phyloP scores from a whole-genome alignment of 1,284 basidiomycete species.

The Apiotrichum gamsii region DNA sequence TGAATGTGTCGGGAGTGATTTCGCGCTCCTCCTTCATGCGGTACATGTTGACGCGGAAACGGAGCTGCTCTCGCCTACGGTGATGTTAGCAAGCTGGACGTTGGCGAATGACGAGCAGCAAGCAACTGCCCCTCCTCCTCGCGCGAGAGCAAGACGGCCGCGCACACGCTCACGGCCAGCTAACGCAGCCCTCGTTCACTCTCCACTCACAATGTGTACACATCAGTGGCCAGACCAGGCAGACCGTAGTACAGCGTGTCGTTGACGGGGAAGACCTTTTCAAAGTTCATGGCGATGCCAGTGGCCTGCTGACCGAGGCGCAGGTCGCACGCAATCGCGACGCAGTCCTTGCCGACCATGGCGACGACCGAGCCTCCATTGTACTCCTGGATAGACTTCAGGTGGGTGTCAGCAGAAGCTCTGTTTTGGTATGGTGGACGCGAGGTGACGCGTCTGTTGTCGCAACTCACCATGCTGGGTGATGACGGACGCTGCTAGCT shows the following conservation, averaged over 20 bases:
- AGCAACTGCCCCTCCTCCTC: too few relatives aligned
- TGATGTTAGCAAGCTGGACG: slow-evolving; percentile 4
- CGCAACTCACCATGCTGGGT: neutral
- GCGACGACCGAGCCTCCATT: slow-evolving; percentile 85
- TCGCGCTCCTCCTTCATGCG: slow-evolving; percentile 98
- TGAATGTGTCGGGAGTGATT: slow-evolving; percentile 93
- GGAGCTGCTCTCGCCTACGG: slow-evolving; percentile 71
- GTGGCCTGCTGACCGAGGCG: slow-evolving; percentile 83
- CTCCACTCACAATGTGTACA: slow-evolving; percentile 72
- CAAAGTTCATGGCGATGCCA: slow-evolving; percentile 62
- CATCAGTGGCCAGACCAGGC: slow-evolving; percentile 88
- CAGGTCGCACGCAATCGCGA: slow-evolving; percentile 94
- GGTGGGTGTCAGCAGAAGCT: neutral
- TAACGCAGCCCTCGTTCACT: neutral
- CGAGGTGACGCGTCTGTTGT: neutral
- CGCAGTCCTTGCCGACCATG: slow-evolving; percentile 98
- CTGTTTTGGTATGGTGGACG: too few relatives aligned
- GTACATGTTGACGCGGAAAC: slow-evolving; percentile 98
- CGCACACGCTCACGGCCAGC: neutral
- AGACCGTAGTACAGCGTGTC: slow-evolving; percentile 90
- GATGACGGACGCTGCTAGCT: neutral
- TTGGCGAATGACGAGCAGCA: too few relatives aligned
- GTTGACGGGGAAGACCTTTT: slow-evolving; percentile 85
- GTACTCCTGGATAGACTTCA: slow-evolving; percentile 43
- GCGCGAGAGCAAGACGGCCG: too few relatives aligned